Base-by-base conservation (phyloP, 257 asterid genomes). In the Haberlea rhodopensis region DNA sequence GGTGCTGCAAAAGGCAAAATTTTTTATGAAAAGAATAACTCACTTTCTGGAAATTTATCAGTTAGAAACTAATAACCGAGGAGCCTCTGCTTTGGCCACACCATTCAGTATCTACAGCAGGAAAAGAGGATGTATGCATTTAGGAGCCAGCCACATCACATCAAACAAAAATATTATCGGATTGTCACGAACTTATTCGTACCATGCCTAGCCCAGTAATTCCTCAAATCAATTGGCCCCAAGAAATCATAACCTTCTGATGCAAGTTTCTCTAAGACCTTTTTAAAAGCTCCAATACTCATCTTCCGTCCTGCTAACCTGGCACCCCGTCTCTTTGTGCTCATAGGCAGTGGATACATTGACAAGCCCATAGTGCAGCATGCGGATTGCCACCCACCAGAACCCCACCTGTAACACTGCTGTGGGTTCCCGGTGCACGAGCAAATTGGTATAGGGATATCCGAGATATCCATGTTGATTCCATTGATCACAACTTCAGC, bases 351-450 rank as follows among this genome's bases (percentile, higher is more conserved):
- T 3, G 97, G 97, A 69, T 87, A 81, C 13, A 73, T 29, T 24
- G 96, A 90, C 80, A 85, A 16, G 34, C 83, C 79, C 22, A 87
- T 90, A 8, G 96, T 90, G 71, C 96, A 87, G 69, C 97, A 90
- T 27, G 96, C 96, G 0, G 97, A 90, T 65, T 90, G 96, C 97
- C 97, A 90, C 32, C 97, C 97, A 75, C 96, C 97, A 23, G 89
- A 81, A 53, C 97, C 97, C 97, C 97, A 90, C 80, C 95, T 79
- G 63, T 90, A 90, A 57, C 96, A 90, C 72, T 87, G 88, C 32
- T 87, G 97, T 26, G 91, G 81, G 34, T 82, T 57, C 25, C 96
- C 96, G 8, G 97, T 90, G 78, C 96, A 90, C 11, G 97, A 85
- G 77, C 97, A 90, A 67, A 87, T 73, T 0, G 97, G 97, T 16